Evolutionary conservation across 192 early-diverging fungal genomes (phyloP), one percentile per base, ranked within the genome.

Genomic region (Allomyces arbusculus): DNA sequence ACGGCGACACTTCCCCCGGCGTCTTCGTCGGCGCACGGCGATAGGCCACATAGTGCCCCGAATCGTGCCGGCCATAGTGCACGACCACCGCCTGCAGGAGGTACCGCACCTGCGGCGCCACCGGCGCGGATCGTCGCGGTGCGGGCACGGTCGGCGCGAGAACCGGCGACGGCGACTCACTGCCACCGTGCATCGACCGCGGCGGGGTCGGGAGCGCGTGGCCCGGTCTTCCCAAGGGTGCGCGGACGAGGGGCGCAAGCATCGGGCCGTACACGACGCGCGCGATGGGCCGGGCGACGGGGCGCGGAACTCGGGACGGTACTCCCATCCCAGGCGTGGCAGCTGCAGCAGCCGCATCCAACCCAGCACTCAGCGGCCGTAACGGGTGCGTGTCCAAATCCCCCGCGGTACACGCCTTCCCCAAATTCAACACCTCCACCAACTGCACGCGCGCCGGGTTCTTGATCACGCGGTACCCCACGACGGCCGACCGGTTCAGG

Each of bases 1-100:
- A 40, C 33, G 33, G 33, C 33, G 33, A 40, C 7, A 40, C 33
- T 40, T 40, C 33, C 4, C 50, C 50, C 50, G 12, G 12, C 16
- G 50, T 20, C 50, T 1, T n/a, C 3, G 50, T 16, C 16, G 50
- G 50, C 12, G 50, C 50, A 16, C 84, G 73, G 23, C 94, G 80
- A 71, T 92, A 94, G 0, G 91, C 86, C 26, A 89, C 80, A 80
- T 91, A 97, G 66, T 97, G 94, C 9, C 94, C 94, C 3, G 81
- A 86, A 50, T 93, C 80, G 72, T 97, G 94, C 1, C 73, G 76
- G 8, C 94, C 94, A 24, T 82, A 76, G 69, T 97, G 94, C 1
- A 92, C 77, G 24, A 97, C 84, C 6, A 92, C 86, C 11, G 91
- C 81, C 28, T 73, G 78, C 19, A 97, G 75, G 11, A 80, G 80